Percentiles rank a stretch among this genome's conserved stretches.
phyloP scores from a whole-genome alignment of 2,329 filamentous ascomycete species.

The Alternaria sp. region DNA sequence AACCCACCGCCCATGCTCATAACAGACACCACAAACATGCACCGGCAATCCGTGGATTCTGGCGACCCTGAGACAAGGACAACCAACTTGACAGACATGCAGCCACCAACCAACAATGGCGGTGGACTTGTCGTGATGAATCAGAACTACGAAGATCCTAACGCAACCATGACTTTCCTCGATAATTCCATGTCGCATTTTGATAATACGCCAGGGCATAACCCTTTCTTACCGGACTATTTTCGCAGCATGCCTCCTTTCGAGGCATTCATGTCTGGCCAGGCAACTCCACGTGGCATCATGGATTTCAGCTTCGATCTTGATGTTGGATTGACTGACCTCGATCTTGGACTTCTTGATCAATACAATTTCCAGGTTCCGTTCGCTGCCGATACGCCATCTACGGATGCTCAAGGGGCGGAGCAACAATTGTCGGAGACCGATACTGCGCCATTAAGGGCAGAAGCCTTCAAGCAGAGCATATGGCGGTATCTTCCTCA shows the following conservation, averaged over 20 bases:
- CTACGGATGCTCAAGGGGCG: constrained; percentile 28
- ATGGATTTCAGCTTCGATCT: constrained; percentile 57
- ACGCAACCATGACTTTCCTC: constrained; percentile 21
- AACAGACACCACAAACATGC: background rate
- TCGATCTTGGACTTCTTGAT: constrained; percentile 56
- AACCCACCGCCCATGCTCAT: constrained; percentile 10
- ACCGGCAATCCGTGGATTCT: background rate
- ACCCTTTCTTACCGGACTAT: constrained; percentile 37
- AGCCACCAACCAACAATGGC: constrained; percentile 12
- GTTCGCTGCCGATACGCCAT: constrained; percentile 46
- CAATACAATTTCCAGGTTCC: constrained; percentile 56
- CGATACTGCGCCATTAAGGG: constrained; percentile 34
- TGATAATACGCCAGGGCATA: constrained; percentile 24
- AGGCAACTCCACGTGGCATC: constrained; percentile 55
- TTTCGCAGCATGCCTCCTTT: constrained; percentile 42
- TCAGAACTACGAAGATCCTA: constrained; percentile 18
- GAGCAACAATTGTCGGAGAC: constrained; percentile 26
- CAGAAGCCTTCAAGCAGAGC: constrained; percentile 52
- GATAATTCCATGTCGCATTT: constrained; percentile 23
- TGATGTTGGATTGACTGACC: constrained; percentile 56
- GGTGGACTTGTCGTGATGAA: constrained; percentile 11
- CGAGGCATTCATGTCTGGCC: constrained; percentile 44
- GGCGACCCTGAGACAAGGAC: background rate
- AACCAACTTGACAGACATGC: constrained; percentile 7
- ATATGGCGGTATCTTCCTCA: constrained; percentile 56